phyloP scores from a whole-genome alignment of 2,329 filamentous ascomycete genomes.

The Hymenoscyphus infarciens region DNA sequence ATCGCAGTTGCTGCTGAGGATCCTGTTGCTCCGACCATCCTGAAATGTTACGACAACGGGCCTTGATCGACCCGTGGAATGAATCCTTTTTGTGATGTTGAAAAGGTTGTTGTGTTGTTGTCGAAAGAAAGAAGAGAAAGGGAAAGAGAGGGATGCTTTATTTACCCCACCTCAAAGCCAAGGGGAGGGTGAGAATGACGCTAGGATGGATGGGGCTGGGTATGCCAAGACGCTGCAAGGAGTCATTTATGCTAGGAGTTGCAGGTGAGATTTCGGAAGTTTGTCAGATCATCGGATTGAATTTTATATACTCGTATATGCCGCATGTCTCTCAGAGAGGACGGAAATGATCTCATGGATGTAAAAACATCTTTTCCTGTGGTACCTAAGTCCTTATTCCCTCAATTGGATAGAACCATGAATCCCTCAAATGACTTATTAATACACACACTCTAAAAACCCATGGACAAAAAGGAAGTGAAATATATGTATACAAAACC shows the following conservation, averaged over 20 bases:
- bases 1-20: not conserved
- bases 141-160: too few species aligned
- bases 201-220: not conserved
- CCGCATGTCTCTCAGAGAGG: too few species aligned
- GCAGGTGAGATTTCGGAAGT: not conserved
- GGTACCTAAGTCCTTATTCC: too few species aligned
- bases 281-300: too few species aligned
- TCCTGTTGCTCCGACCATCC: conserved; percentile 1
- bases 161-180: too few species aligned
- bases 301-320: too few species aligned
- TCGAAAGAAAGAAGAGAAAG: not conserved
- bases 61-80: not conserved
- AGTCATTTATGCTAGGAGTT: conserved; percentile 1
- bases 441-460: too few species aligned
- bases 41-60: conserved; percentile 2
- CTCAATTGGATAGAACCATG: too few species aligned
- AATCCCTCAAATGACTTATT: too few species aligned
- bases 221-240: not conserved
- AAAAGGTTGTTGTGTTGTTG: not conserved
- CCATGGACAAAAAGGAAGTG: too few species aligned
- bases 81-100: not conserved
- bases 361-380: too few species aligned
- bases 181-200: not conserved
- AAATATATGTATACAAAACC: not conserved
- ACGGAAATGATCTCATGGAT: too few species aligned